Evolutionary conservation across 164 flowering plant genomes (phyloP).

Genomic region (Aristolochia californica): DNA sequence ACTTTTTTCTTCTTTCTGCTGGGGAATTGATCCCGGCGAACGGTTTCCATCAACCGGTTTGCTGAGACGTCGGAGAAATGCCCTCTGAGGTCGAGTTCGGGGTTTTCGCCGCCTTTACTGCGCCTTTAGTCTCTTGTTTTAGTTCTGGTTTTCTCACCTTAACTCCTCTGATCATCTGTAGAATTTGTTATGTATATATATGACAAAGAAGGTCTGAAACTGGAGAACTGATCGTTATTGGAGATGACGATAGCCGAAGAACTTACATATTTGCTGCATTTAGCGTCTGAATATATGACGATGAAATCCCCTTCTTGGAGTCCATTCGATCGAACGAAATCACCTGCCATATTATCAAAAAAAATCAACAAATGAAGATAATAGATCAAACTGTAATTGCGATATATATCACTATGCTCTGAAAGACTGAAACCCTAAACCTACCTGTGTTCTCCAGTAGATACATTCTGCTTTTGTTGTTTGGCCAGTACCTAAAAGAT

Average conservation of each 20-base stretch:
- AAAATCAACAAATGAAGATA: not conserved
- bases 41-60: no score
- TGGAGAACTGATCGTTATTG: not conserved
- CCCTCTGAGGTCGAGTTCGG: not conserved
- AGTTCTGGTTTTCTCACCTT: slow-evolving; percentile 56
- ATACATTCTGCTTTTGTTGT: slow-evolving; percentile 99
- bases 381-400: no score
- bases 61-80: not conserved
- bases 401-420: no score
- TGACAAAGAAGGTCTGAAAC: not conserved
- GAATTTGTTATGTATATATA: no score
- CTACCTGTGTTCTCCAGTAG: slow-evolving; percentile 93
- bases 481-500: slow-evolving; percentile 93
- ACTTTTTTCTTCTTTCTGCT: no score
- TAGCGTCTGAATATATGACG: slow-evolving; percentile 81
- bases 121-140: slow-evolving; percentile 34
- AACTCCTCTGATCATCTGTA: slow-evolving; percentile 82
- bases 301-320: slow-evolving; percentile 98
- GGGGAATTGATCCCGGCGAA: no score
- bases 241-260: not conserved
- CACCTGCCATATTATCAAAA: slow-evolving; percentile 40
- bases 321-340: slow-evolving; percentile 85
- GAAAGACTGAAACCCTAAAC: not conserved
- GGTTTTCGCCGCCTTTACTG: slow-evolving; percentile 28
- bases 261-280: slow-evolving; percentile 85